phyloP scores from a whole-genome alignment of 441 rosid genomes.

The Populus trichocarpa region DNA sequence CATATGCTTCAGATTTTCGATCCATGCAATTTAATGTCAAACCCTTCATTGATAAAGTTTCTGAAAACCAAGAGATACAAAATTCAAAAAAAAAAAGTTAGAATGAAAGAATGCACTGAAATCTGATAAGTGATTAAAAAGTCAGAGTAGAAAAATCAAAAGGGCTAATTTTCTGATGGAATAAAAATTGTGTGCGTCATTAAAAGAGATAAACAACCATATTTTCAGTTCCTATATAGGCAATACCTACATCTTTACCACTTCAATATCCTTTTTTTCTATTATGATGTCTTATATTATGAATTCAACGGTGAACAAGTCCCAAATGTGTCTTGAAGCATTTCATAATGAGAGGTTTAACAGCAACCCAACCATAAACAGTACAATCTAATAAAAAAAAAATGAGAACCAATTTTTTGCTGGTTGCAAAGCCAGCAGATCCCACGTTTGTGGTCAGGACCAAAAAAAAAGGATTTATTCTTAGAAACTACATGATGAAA shows the following conservation, averaged over 20 bases:
- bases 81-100: conserved; percentile 3
- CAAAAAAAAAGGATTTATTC: not conserved
- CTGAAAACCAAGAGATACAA: conserved; percentile 36
- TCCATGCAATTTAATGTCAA: conserved; percentile 98
- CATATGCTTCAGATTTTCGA: conserved; percentile 98
- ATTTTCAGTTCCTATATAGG: not conserved
- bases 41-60: conserved; percentile 99
- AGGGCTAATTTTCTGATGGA: not conserved
- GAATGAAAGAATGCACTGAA: conserved; percentile 1
- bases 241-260: not conserved
- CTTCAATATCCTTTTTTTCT: not conserved
- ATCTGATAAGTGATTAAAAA: not conserved
- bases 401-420: not conserved
- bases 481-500: not conserved
- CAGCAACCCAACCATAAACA: not conserved
- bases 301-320: not conserved
- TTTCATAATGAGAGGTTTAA: not conserved
- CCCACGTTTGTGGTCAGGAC: not conserved
- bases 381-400: not conserved
- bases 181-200: not conserved
- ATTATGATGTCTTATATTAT: not conserved
- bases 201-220: not conserved
- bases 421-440: not conserved
- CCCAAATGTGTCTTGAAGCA: not conserved
- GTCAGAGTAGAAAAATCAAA: not conserved